phyloP scores from a whole-genome alignment of 306 rosid genomes.

The Sesbania bispinosa region DNA sequence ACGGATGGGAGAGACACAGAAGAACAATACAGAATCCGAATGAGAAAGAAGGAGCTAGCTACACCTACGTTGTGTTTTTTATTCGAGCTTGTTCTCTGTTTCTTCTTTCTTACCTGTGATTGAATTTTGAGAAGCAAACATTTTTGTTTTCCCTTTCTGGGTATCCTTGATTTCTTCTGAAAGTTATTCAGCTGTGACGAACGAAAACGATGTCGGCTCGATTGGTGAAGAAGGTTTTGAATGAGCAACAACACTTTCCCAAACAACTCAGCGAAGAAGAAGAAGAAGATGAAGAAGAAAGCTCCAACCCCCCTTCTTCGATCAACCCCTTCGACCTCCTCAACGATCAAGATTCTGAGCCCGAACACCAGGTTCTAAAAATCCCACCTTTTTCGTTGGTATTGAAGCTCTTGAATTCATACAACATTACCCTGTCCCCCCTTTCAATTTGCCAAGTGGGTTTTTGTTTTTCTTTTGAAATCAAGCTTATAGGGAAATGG shows the following conservation, averaged over 20 bases:
- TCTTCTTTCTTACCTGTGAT: background rate
- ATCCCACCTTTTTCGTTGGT: background rate
- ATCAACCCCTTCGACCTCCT: slow-evolving; percentile 86
- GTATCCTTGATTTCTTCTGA: background rate
- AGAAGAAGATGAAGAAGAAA: slow-evolving; percentile 33
- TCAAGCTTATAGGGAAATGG: background rate
- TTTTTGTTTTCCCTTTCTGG: too few species aligned
- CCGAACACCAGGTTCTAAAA: slow-evolving; percentile 55
- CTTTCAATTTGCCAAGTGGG: background rate
- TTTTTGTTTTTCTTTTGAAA: background rate
- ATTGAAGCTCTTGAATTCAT: background rate
- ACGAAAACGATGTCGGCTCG: slow-evolving; percentile 68
- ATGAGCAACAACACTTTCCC: slow-evolving; percentile 42
- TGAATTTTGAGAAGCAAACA: background rate
- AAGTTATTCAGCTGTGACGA: background rate
- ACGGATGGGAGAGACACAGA: too few species aligned
- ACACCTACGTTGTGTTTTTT: background rate
- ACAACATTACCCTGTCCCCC: background rate
- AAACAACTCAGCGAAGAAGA: slow-evolving; percentile 36
- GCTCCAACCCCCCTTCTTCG: slow-evolving; percentile 47
- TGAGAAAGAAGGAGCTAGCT: background rate
- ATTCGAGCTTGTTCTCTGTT: slow-evolving; percentile 8
- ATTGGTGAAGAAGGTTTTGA: slow-evolving; percentile 62
- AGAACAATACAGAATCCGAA: background rate
- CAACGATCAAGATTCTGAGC: slow-evolving; percentile 45